phyloP scores from a whole-genome alignment of 2,329 filamentous ascomycete species.

The Fusarium graminum region DNA sequence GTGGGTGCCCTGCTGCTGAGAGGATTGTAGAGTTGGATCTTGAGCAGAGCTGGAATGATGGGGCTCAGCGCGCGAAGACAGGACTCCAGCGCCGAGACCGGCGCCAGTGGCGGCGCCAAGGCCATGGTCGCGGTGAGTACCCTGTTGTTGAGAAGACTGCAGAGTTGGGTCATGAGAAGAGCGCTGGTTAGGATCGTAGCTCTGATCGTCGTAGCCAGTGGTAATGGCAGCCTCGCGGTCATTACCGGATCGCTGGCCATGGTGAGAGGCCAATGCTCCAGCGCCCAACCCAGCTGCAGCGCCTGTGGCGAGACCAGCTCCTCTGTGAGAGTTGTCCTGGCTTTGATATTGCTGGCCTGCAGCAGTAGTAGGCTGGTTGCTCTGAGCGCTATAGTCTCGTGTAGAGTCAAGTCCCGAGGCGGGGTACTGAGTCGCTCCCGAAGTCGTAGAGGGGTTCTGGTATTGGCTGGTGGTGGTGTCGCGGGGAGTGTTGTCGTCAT shows the following conservation, averaged over 20 bases:
- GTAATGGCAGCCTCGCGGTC: not conserved
- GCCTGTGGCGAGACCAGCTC: constrained; percentile 4
- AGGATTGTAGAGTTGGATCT: not conserved
- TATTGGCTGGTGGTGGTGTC: not conserved
- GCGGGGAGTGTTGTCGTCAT: constrained; percentile 16
- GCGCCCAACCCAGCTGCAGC: constrained; percentile 19
- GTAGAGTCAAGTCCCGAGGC: constrained; percentile 10
- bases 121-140: not conserved
- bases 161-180: not conserved
- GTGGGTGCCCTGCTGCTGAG: constrained; percentile 1
- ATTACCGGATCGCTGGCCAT: not conserved
- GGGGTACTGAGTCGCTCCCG: constrained; percentile 4
- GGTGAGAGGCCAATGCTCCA: constrained; percentile 9
- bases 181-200: not conserved
- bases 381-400: not conserved
- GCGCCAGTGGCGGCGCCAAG: constrained; percentile 10
- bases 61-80: not conserved
- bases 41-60: not conserved
- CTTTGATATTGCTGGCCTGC: not conserved
- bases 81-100: constrained; percentile 17
- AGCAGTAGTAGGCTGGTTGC: not conserved
- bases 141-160: too few species aligned
- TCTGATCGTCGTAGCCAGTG: not conserved
- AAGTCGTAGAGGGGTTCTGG: constrained; percentile 1
- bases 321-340: constrained; percentile 1